Conservation (phyloP, 1,284 basidiomycete species). For the Ganoderma meredithae region DNA sequence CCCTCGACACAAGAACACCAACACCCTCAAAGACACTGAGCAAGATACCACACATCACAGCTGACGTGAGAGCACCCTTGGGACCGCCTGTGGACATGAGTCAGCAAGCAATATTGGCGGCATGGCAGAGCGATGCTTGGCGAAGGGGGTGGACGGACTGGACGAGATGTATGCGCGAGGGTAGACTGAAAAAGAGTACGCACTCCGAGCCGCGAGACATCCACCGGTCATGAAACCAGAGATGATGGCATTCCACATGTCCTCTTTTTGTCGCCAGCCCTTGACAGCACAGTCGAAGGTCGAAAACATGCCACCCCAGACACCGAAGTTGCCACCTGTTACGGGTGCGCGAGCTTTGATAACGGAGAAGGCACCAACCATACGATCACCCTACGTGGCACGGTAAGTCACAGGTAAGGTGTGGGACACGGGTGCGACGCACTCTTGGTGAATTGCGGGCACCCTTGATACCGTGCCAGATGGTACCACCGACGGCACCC, state of each 20-base stretch:
- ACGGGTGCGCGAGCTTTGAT: constrained; percentile 99
- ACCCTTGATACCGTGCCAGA: constrained; percentile 99
- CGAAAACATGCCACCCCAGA: constrained; percentile 98
- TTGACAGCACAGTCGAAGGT: constrained; percentile 99
- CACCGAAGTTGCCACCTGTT: constrained; percentile 96
- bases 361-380: constrained; percentile 93
- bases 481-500: constrained; percentile 95
- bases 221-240: constrained; percentile 99
- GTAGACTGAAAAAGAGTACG: constrained; percentile 34
- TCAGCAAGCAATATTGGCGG: constrained; percentile 20
- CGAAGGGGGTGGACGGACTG: neutral
- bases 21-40: constrained; percentile 97
- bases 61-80: constrained; percentile 87
- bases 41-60: constrained; percentile 95
- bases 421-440: constrained; percentile 41
- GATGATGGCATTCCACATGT: constrained; percentile 99
- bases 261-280: constrained; percentile 97
- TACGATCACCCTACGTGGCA: constrained; percentile 82
- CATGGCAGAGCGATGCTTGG: neutral
- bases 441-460: constrained; percentile 96
- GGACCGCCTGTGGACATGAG: constrained; percentile 77
- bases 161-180: neutral
- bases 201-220: constrained; percentile 92
- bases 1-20: constrained; percentile 84
- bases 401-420: neutral